Conservation (phyloP, 169 alveolate species). For the Plasmodium coatneyi region DNA sequence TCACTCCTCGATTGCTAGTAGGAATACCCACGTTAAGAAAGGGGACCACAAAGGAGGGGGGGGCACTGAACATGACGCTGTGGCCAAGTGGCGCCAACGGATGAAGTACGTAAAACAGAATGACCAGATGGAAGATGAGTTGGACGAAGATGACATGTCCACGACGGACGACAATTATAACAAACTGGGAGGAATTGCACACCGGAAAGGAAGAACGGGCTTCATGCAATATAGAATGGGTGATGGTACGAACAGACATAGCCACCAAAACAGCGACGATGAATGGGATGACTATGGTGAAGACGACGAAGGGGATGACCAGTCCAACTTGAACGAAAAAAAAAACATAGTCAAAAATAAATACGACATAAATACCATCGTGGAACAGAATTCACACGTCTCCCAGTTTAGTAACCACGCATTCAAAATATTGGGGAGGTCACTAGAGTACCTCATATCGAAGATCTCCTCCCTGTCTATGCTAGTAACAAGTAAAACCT, state of each 20-base stretch:
- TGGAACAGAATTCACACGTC: constrained; percentile 54
- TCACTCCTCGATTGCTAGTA: not conserved
- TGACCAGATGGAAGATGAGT: not conserved
- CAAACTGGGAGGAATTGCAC: not conserved
- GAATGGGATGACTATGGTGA: not conserved
- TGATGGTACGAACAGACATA: not conserved
- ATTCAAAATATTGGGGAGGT: constrained; percentile 48
- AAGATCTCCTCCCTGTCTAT: constrained; percentile 44
- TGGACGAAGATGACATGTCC: constrained; percentile 41
- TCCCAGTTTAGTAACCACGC: constrained; percentile 70
- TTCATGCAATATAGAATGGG: not conserved
- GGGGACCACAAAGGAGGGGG: not conserved
- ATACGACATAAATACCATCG: constrained; percentile 58
- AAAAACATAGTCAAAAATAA: constrained; percentile 37
- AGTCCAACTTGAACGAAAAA: constrained; percentile 24
- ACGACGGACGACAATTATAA: constrained; percentile 35
- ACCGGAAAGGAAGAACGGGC: not conserved
- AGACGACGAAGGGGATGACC: not conserved
- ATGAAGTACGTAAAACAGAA: not conserved
- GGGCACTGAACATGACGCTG: not conserved
- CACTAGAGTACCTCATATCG: constrained; percentile 52
- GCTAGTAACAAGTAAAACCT: constrained; percentile 49
- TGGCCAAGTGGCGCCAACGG: not conserved
- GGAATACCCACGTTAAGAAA: not conserved
- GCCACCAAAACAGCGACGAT: not conserved